These are phyloP conservation scores for Phytophthora sojae DNA, from an alignment of 352 stramenopile genomes.

Conservation along the genomic window DNA sequence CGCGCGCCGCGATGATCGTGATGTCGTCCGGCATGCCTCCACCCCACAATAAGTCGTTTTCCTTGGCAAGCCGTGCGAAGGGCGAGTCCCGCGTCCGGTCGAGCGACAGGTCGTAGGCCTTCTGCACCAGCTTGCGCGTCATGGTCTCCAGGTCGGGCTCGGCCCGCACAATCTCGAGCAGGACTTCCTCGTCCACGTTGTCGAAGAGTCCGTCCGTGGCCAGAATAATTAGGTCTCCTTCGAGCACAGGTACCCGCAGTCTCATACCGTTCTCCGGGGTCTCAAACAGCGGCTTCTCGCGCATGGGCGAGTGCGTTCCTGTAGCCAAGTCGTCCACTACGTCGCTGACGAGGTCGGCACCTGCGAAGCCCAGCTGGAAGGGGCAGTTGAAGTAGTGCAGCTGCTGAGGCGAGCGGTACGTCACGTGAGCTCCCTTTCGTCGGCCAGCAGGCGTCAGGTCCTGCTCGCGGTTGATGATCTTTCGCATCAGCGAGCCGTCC, in stretches of 20 bases:
- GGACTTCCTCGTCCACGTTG: constrained; percentile 92
- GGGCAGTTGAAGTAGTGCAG: constrained; percentile 98
- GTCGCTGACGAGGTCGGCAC: constrained; percentile 52
- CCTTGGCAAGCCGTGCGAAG: constrained; percentile 97
- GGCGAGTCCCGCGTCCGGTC: constrained; percentile 93
- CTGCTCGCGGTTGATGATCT: constrained; percentile 70
- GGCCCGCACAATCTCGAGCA: constrained; percentile 74
- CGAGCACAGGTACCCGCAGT: constrained; percentile 93
- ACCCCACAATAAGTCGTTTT: constrained; percentile 98
- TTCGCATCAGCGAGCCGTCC: constrained; percentile 76
- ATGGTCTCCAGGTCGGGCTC: constrained; percentile 75
- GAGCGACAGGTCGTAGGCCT: constrained; percentile 93
- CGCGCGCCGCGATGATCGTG: constrained; percentile 77
- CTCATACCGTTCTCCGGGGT: constrained; percentile 90
- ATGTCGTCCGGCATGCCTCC: constrained; percentile 94
- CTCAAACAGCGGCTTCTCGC: constrained; percentile 92
- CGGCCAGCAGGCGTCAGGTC: constrained; percentile 74
- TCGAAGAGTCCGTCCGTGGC: constrained; percentile 98
- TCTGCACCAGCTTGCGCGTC: constrained; percentile 82
- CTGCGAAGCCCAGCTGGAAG: constrained; percentile 90
- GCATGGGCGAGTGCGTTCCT: constrained; percentile 58
- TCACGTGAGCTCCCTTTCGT: constrained; percentile 80
- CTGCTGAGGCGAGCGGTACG: constrained; percentile 97
- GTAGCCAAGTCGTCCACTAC: constrained; percentile 59
- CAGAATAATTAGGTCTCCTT: constrained; percentile 96